These are phyloP conservation scores for Volvox carteri DNA, from an alignment of 163 green algal genomes.

Conservation along the genomic window DNA sequence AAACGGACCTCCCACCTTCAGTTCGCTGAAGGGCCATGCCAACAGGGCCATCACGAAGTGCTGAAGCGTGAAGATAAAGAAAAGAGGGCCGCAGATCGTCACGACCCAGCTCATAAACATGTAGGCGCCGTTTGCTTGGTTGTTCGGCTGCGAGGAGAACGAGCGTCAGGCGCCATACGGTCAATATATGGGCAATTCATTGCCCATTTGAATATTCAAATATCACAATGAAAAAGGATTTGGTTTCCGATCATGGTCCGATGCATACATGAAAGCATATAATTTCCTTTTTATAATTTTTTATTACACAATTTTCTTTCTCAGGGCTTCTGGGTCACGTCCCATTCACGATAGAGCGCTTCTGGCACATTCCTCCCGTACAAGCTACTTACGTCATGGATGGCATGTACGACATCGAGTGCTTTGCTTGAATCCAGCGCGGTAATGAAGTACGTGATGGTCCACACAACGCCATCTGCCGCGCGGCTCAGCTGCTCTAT, in stretches of 20 bases:
- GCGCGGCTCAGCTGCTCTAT: neutral
- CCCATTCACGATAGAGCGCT: no score
- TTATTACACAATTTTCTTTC: no score
- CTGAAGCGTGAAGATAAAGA: slow-evolving; percentile 27
- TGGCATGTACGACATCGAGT: neutral
- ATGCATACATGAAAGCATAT: no score
- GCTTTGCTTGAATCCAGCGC: neutral
- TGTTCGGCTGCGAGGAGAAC: neutral
- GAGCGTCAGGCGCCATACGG: neutral
- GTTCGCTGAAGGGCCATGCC: slow-evolving; percentile 38
- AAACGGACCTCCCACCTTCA: slow-evolving; percentile 38
- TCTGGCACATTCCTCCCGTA: no score
- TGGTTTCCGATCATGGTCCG: no score
- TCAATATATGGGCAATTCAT: no score
- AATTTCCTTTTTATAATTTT: no score
- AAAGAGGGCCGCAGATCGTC: neutral
- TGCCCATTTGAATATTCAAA: no score
- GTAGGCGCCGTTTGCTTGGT: slow-evolving; percentile 39
- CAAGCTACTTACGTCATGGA: slow-evolving; percentile 41
- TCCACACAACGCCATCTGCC: neutral
- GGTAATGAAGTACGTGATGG: slow-evolving; percentile 24
- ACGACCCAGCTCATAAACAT: slow-evolving; percentile 28
- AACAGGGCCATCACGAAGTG: slow-evolving; percentile 45
- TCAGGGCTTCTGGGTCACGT: no score
- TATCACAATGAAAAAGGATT: no score